Conservation (phyloP, 1,284 basidiomycete genomes). For the Ustilago lituana region DNA sequence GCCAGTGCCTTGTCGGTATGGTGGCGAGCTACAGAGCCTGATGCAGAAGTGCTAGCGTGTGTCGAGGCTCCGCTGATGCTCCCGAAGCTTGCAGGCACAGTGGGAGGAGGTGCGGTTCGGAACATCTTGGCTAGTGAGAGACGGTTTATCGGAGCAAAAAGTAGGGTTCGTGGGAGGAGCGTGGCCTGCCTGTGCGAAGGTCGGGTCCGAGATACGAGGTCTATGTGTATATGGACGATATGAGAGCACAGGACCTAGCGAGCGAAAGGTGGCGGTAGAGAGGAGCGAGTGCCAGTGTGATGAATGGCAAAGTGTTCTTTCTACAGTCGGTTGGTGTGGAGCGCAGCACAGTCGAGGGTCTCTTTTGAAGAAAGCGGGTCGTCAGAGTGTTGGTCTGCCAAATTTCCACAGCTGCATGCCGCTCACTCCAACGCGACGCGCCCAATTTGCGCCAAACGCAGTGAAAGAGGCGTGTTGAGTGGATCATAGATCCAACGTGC, state of each 20-base stretch:
- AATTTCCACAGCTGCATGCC: conserved; percentile 18
- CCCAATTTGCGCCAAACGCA: conserved; percentile 15
- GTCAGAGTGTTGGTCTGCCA: conserved; percentile 33
- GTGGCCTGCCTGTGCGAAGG: no score
- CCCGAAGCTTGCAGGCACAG: conserved; percentile 34
- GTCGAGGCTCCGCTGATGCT: conserved; percentile 15
- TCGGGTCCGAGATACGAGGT: no score
- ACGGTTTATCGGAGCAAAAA: no score
- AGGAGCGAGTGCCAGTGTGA: no score
- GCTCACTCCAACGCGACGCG: conserved; percentile 40
- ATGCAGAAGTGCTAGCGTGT: conserved; percentile 24
- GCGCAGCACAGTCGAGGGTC: no score
- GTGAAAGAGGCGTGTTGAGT: conserved; percentile 11
- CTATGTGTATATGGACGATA: no score
- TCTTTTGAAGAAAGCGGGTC: no score
- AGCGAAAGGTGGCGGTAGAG: no score
- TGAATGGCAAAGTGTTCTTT: no score
- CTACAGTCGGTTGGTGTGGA: conserved; percentile 11
- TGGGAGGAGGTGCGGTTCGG: conserved; percentile 38
- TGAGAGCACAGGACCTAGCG: no score
- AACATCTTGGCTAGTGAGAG: conserved; percentile 25
- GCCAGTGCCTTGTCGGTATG: conserved; percentile 32
- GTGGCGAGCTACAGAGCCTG: conserved; percentile 41
- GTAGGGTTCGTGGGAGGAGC: no score
- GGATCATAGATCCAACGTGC: no score